Conservation (phyloP, 2,329 filamentous ascomycete genomes). For the Diaporthe citri region DNA sequence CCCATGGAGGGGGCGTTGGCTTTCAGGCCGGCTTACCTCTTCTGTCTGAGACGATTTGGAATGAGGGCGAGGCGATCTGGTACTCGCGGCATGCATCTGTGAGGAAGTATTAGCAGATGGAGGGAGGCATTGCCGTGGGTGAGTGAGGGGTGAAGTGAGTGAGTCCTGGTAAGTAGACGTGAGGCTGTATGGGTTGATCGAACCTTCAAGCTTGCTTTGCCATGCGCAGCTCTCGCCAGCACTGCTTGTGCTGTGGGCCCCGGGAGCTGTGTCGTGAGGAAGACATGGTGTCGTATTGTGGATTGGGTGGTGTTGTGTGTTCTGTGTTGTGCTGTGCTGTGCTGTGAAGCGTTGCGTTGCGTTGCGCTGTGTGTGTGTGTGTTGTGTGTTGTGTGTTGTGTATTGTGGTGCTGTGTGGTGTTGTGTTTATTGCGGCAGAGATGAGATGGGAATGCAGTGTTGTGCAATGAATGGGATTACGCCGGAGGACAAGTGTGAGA, state of each 20-base stretch:
- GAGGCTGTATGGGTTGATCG: background rate
- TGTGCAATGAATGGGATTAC: background rate
- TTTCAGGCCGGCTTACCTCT: slow-evolving; percentile 46
- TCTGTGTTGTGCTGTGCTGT: background rate
- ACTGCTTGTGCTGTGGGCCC: slow-evolving; percentile 41
- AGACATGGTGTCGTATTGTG: slow-evolving; percentile 36
- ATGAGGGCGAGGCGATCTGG: slow-evolving; percentile 47
- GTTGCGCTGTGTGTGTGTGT: background rate
- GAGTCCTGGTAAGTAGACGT: background rate
- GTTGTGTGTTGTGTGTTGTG: background rate
- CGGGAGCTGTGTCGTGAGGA: slow-evolving; percentile 40
- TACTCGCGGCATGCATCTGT: slow-evolving; percentile 49
- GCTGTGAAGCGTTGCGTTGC: slow-evolving; percentile 3
- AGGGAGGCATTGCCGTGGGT: background rate
- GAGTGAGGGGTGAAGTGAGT: background rate
- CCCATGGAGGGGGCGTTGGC: background rate
- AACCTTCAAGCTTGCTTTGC: slow-evolving; percentile 51
- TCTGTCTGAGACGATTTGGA: slow-evolving; percentile 51
- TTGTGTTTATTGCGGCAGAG: slow-evolving; percentile 5
- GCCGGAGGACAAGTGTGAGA: background rate
- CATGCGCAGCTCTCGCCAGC: slow-evolving; percentile 44
- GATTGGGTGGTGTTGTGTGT: background rate
- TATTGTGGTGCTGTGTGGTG: background rate
- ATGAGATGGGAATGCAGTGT: background rate
- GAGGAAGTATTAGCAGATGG: slow-evolving; percentile 14